phyloP scores from a whole-genome alignment of 495 filamentous ascomycete genomes.

The Penicillium dipodomyicola region DNA sequence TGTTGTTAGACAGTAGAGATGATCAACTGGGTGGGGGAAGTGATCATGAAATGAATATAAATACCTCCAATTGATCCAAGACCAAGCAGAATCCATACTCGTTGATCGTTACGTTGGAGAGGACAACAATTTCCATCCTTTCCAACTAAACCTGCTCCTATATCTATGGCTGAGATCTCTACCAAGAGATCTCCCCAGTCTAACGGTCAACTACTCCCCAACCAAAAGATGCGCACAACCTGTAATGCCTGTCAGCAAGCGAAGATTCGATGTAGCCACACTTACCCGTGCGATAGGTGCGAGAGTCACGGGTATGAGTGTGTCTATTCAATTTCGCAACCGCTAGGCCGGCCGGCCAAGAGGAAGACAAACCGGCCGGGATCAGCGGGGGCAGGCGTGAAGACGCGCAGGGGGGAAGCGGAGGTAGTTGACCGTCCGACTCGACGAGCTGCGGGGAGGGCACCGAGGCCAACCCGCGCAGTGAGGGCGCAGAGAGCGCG shows the following conservation, averaged over 20 bases:
- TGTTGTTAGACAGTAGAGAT: not conserved
- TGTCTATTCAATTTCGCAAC: slow-evolving; percentile 47
- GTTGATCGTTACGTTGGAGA: not conserved
- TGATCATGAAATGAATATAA: not conserved
- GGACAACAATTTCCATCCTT: not conserved
- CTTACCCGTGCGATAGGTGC: slow-evolving; percentile 45
- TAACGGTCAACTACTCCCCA: slow-evolving; percentile 4
- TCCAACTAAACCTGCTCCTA: too few species aligned
- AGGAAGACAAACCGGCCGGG: slow-evolving; percentile 22
- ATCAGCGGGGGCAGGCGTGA: not conserved
- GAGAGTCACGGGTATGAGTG: slow-evolving; percentile 43
- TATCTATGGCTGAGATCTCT: not conserved
- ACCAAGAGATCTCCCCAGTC: slow-evolving; percentile 17
- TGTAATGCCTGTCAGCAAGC: slow-evolving; percentile 51
- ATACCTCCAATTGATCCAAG: not conserved
- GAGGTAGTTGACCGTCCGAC: slow-evolving; percentile 16
- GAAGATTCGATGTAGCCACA: slow-evolving; percentile 50
- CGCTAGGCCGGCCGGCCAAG: slow-evolving; percentile 44
- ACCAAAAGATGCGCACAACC: slow-evolving; percentile 42
- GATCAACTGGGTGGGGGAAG: not conserved
- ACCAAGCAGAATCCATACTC: not conserved
- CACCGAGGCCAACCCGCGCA: not conserved
- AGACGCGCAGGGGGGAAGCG: slow-evolving; percentile 1
- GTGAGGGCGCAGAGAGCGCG: not conserved
- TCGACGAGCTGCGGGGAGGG: not conserved